Conservation (phyloP, 2,329 filamentous ascomycete genomes). For the Orbilia blumenaviensis region DNA sequence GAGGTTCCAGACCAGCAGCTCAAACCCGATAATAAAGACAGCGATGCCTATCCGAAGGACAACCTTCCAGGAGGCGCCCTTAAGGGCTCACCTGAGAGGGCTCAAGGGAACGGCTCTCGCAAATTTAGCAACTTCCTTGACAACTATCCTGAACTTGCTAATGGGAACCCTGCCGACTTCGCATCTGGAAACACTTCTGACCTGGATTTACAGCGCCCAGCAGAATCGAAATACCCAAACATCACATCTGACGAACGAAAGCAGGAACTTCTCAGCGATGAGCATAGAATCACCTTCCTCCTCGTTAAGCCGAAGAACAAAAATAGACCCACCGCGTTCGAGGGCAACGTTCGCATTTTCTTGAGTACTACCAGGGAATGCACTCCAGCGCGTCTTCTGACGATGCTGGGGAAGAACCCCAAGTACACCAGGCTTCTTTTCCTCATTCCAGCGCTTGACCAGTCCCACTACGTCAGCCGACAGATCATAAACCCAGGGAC, state of each 20-base stretch:
- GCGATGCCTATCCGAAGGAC: not conserved
- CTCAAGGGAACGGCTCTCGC: not conserved
- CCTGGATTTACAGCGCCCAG: too few relatives aligned
- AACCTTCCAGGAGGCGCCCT: not conserved
- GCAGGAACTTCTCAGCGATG: not conserved
- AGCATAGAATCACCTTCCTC: not conserved
- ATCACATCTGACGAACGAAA: too few relatives aligned
- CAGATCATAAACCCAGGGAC: constrained; percentile 30
- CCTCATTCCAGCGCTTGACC: not conserved
- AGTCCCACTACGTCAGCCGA: not conserved
- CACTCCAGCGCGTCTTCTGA: not conserved
- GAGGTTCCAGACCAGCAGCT: not conserved
- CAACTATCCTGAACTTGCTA: too few relatives aligned
- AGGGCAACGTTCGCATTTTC: not conserved
- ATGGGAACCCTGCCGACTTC: too few relatives aligned
- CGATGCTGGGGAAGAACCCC: constrained; percentile 5
- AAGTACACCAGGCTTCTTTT: constrained; percentile 20
- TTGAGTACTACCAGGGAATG: not conserved
- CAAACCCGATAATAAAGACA: not conserved
- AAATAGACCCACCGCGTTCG: not conserved
- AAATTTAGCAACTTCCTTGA: too few relatives aligned
- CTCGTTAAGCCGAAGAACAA: constrained; percentile 11
- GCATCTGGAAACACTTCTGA: too few relatives aligned
- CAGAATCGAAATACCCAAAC: too few relatives aligned
- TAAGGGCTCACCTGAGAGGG: not conserved